Conservation (phyloP, 2,329 filamentous ascomycete genomes). For the Daldinia eschscholtzii region DNA sequence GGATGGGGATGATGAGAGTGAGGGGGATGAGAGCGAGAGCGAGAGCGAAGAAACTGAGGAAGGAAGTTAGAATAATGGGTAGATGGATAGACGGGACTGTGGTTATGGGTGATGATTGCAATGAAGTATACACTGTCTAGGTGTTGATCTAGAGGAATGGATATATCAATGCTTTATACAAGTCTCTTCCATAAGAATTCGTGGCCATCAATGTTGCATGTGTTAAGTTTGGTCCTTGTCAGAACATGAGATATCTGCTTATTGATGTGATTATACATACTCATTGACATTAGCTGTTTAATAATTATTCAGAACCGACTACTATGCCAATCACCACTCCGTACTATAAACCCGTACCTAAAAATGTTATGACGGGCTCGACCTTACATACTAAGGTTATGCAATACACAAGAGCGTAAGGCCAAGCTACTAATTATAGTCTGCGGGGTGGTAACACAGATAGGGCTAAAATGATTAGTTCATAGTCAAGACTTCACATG, state of each 20-base stretch:
- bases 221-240: not conserved
- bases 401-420: not conserved
- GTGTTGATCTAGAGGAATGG: conserved; percentile 26
- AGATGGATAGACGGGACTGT: not conserved
- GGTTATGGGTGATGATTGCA: not conserved
- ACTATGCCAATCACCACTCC: not conserved
- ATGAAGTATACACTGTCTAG: conserved; percentile 5
- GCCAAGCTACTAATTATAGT: not conserved
- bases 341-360: not conserved
- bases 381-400: not conserved
- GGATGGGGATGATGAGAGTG: conserved; percentile 39
- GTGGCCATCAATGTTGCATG: not conserved
- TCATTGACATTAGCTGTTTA: too few species aligned
- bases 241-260: not conserved
- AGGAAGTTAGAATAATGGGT: conserved; percentile 9
- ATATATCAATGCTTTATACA: conserved; percentile 2
- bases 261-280: not conserved
- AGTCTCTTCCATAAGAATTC: not conserved
- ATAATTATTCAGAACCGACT: not conserved
- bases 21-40: not conserved
- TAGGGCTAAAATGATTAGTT: not conserved
- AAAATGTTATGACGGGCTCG: not conserved
- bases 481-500: too few species aligned
- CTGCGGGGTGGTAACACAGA: not conserved
- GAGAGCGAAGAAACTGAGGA: not conserved